Evolutionary conservation across 345 rosid genomes (phyloP).

Genomic region (Dimocarpus longan): DNA sequence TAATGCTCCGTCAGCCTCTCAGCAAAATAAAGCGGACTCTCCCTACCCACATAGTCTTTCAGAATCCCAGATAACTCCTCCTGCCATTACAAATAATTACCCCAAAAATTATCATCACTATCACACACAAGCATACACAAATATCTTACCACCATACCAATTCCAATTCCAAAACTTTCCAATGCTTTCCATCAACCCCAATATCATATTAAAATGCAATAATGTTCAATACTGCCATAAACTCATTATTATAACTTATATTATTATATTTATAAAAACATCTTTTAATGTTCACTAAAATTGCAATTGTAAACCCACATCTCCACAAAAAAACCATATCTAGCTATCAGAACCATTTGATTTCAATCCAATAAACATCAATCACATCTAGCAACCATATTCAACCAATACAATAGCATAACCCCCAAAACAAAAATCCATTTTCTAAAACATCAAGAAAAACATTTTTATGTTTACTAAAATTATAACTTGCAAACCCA

Average conservation of each 20-base stretch:
- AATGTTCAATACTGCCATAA: neutral
- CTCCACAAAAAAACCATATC: neutral
- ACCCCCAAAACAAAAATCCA: no score
- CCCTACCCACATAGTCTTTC: slow-evolving; percentile 95
- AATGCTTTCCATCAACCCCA: neutral
- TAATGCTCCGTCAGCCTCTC: slow-evolving; percentile 90
- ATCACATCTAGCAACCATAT: no score
- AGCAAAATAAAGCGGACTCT: slow-evolving; percentile 85
- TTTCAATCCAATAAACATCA: neutral
- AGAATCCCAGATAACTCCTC: slow-evolving; percentile 70
- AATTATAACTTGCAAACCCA: no score
- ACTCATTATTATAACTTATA: neutral
- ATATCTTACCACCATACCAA: neutral
- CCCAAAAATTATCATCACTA: neutral
- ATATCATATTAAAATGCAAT: neutral
- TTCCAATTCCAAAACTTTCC: neutral
- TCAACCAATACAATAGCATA: no score
- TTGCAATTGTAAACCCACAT: neutral
- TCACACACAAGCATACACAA: neutral
- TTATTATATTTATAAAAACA: no score
- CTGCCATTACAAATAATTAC: slow-evolving; percentile 38
- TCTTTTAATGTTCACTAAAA: no score
- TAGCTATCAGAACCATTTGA: neutral
- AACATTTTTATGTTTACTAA: no score
- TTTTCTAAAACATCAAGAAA: no score